Evolutionary conservation across 1,284 basidiomycete genomes (phyloP).

Genomic region (Volvariella surrecta): DNA sequence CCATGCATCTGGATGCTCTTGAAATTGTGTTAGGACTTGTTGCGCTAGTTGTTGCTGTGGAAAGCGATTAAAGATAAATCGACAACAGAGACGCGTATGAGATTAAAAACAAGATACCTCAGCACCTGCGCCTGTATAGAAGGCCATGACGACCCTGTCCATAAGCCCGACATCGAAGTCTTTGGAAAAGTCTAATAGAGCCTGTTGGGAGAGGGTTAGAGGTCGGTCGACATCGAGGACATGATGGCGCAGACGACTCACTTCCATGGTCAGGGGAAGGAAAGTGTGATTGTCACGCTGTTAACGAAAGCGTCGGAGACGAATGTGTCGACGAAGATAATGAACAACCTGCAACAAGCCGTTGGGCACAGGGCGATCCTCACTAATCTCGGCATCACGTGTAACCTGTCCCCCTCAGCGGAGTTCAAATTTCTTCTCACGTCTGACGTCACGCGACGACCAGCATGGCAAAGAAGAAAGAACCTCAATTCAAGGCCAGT

Average conservation of each 20-base stretch:
- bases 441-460: conserved; percentile 1
- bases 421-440: conserved; percentile 11
- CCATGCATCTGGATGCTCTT: conserved; percentile 98
- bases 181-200: conserved; percentile 79
- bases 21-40: conserved; percentile 88
- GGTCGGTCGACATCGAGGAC: background rate
- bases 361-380: conserved; percentile 27
- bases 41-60: conserved; percentile 86
- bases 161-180: conserved; percentile 81
- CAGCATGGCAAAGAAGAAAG: conserved; percentile 17
- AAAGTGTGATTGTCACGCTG: conserved; percentile 7
- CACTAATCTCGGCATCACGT: conserved; percentile 4
- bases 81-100: conserved; percentile 12
- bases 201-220: conserved; percentile 32
- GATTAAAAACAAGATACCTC: conserved; percentile 44
- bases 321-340: conserved; percentile 8
- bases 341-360: conserved; percentile 10
- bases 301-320: conserved; percentile 12
- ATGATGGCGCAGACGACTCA: conserved; percentile 10
- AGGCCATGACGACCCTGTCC: conserved; percentile 80
- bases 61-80: conserved; percentile 13
- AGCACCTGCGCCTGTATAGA: conserved; percentile 72
- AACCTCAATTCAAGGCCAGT: background rate
- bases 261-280: conserved; percentile 31
- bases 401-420: conserved; percentile 10